Evolutionary conservation across 306 rosid species (phyloP).

Genomic region (Oemleria cerasiformis): DNA sequence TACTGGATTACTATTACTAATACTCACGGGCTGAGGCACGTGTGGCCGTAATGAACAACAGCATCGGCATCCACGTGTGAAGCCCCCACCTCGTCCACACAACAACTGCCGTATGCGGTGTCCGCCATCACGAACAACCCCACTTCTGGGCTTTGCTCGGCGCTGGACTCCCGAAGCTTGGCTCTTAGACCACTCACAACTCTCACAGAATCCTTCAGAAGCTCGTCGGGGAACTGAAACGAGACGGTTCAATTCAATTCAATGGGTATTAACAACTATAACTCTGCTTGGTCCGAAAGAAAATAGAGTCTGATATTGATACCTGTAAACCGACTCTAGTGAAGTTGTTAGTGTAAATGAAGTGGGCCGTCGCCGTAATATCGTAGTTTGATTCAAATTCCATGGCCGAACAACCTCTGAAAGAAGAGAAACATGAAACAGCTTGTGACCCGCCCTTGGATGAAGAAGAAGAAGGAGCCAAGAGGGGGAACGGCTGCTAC

Average conservation of each 20-base stretch:
- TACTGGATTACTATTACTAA: not conserved
- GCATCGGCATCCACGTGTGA: constrained; percentile 66
- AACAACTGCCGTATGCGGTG: constrained; percentile 87
- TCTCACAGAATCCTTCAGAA: constrained; percentile 63
- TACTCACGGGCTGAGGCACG: constrained; percentile 91
- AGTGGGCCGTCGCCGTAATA: constrained; percentile 51
- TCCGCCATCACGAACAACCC: constrained; percentile 81
- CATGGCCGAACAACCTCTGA: constrained; percentile 33
- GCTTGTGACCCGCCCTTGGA: not conserved
- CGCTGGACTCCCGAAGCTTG: constrained; percentile 35
- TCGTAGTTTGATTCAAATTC: constrained; percentile 69
- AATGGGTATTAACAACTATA: not conserved
- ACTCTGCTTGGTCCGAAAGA: not conserved
- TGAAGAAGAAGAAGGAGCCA: too few relatives aligned
- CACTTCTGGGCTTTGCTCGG: constrained; percentile 25
- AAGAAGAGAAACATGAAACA: not conserved
- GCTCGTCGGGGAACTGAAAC: constrained; percentile 79
- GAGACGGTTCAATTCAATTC: not conserved
- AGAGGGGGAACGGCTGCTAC: too few relatives aligned
- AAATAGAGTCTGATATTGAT: not conserved
- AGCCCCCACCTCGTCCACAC: constrained; percentile 94
- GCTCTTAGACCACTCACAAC: constrained; percentile 55
- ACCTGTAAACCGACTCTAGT: constrained; percentile 84
- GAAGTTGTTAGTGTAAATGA: constrained; percentile 55
- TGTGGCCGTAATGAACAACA: constrained; percentile 86